Base-by-base conservation (phyloP, 2,329 filamentous ascomycete species). In the Aspergillus neoniger region DNA sequence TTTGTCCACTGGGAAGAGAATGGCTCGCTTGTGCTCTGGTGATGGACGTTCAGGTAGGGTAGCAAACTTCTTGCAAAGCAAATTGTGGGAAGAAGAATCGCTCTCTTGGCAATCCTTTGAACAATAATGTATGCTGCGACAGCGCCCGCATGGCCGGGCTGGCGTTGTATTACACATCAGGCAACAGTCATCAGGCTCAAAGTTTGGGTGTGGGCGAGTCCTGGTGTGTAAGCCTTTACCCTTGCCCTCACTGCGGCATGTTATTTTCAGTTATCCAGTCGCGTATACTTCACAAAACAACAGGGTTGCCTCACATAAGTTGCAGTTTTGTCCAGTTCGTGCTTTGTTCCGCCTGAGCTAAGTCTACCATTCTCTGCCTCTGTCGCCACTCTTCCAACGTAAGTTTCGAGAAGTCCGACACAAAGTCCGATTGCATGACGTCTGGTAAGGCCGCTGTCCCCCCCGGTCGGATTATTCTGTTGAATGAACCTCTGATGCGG, bases 51-150 rank as follows among this genome's bases (percentile, higher is more conserved):
- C 30, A 19, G 47, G 19, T 28, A 54, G 58, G 17, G 47, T n/a
- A 10, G 61, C 21, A 32, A 54, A 57, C 10, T 51, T 5, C 39
- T 50, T 57, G 55, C 61, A 63, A 15, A 63, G 55, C n/a, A 58
- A 47, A n/a, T 61, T 59, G 25, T 63, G 58, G 17, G 23, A 43
- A 21, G 59, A 3, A 17, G 51, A 63, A 15, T 63, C 38, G 14
- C 38, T 41, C 8, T 47, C 19, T 2, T 53, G 44, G 17, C 41
- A 56, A 30, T 10, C 12, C 23, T 15, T 25, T 1, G 54, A 49
- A 21, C 54, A 56, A 17, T 39, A 56, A 28, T 48, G 15, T 3
- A 19, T 44, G 43, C 54, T 56, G 9, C 23, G 28, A 36, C 54
- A 56, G 21, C 25, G 25, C 7, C 41, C 23, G n/a, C 54, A 56